Evolutionary conservation across 202 grass and related monocot genomes (phyloP), one percentile per base, ranked within the genome.

Genomic region (Schoenoplectus tabernaemontani): DNA sequence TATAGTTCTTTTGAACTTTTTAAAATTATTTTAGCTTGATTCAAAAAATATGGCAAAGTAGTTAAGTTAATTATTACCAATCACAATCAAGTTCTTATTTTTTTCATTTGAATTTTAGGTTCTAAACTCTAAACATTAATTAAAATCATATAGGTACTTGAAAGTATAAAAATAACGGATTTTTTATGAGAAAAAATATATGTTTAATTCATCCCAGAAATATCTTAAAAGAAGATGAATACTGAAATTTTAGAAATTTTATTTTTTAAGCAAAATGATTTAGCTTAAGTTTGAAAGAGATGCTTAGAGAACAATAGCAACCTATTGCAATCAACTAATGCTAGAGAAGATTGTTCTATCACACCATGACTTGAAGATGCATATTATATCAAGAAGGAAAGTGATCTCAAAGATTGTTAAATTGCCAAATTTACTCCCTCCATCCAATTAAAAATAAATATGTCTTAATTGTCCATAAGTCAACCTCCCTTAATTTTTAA

Each of bases 401-500:
- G n/a, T n/a, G n/a, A n/a, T n/a, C n/a, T n/a, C n/a, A n/a, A n/a
- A n/a, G n/a, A n/a, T n/a, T n/a, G n/a, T n/a, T n/a, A n/a, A n/a
- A n/a, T n/a, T n/a, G n/a, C n/a, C n/a, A n/a, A n/a, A n/a, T n/a
- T n/a, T n/a, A n/a, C n/a, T n/a, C n/a, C n/a, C n/a, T n/a, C n/a
- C n/a, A n/a, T n/a, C n/a, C n/a, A n/a, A n/a, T n/a, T n/a, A n/a
- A n/a, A n/a, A n/a, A n/a, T n/a, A n/a, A n/a, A n/a, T n/a, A n/a
- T n/a, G n/a, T n/a, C n/a, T n/a, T n/a, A n/a, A n/a, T n/a, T n/a
- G n/a, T 34, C 28, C 0, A 34, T 9, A 74, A 53, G 69, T 53
- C 69, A n/a, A 51, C 47, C 69, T 74, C 43, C 3, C 46, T 74
- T 50, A 26, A 74, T 74, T n/a, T 74, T 53, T n/a, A 33, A 44